Evolutionary conservation across 441 rosid species (phyloP).

Genomic region (Euphorbia schlechtendalii): DNA sequence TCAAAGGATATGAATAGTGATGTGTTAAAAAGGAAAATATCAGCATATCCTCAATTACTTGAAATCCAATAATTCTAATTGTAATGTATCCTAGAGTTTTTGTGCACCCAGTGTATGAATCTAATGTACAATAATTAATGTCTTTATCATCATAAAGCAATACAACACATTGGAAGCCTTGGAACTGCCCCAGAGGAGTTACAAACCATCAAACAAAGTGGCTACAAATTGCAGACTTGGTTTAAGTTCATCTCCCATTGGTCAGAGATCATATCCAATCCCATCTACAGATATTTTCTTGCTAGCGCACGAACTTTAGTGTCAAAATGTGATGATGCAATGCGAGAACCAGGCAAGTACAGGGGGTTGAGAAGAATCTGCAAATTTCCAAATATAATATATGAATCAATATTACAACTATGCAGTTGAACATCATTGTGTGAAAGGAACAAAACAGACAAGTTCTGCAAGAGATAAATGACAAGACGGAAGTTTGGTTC

Average conservation of each 20-base stretch:
- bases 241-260: neutral
- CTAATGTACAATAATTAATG: conserved; percentile 1
- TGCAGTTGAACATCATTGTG: neutral
- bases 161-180: neutral
- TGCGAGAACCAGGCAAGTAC: conserved; percentile 86
- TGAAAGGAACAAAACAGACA: neutral
- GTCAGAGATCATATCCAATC: conserved; percentile 4
- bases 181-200: neutral
- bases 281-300: conserved; percentile 62
- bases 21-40: neutral
- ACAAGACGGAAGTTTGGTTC: conserved; percentile 5
- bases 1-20: neutral
- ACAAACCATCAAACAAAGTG: neutral
- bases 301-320: conserved; percentile 92
- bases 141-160: neutral
- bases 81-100: neutral
- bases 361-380: conserved; percentile 92
- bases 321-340: conserved; percentile 82
- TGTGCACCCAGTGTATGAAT: neutral
- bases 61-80: neutral
- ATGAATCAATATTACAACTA: neutral
- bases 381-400: conserved; percentile 19
- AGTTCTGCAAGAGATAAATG: neutral
- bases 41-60: neutral
- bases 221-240: neutral